phyloP scores from a whole-genome alignment of 73 alveolate genomes.

The Tetrahymena elliotti region DNA sequence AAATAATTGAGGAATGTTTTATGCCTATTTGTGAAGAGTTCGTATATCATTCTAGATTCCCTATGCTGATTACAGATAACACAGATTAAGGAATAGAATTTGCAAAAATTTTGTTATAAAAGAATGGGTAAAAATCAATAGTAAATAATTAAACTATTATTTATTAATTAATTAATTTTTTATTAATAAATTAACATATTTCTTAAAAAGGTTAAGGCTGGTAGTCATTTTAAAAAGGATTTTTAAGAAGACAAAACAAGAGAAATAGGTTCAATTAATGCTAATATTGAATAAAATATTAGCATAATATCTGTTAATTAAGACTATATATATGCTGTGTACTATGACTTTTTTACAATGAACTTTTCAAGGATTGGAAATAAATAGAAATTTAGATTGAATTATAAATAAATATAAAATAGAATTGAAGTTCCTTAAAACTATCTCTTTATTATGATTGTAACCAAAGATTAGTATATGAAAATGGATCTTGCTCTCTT shows the following conservation, averaged over 20 bases:
- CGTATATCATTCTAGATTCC: neutral
- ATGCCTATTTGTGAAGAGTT: neutral
- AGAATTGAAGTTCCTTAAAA: neutral
- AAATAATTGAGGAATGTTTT: neutral
- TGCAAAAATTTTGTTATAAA: neutral
- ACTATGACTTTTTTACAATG: neutral
- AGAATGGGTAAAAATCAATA: neutral
- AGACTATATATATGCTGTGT: neutral
- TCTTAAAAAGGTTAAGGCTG: neutral
- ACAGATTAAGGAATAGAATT: neutral
- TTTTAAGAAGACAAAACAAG: neutral
- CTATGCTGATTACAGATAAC: neutral
- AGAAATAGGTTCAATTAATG: neutral
- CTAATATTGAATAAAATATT: neutral
- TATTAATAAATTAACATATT: neutral
- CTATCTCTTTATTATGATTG: neutral
- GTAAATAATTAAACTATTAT: neutral
- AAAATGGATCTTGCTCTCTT: neutral
- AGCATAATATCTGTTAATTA: neutral
- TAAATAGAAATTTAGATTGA: neutral
- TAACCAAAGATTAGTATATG: neutral
- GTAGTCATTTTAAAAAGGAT: neutral
- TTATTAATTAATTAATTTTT: neutral
- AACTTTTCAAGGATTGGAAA: neutral
- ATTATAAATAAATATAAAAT: neutral